Percentiles rank a stretch among this genome's conserved stretches.
Conservation (phyloP, 1,284 basidiomycete species). For the Phylloboletellus chloephorus region DNA sequence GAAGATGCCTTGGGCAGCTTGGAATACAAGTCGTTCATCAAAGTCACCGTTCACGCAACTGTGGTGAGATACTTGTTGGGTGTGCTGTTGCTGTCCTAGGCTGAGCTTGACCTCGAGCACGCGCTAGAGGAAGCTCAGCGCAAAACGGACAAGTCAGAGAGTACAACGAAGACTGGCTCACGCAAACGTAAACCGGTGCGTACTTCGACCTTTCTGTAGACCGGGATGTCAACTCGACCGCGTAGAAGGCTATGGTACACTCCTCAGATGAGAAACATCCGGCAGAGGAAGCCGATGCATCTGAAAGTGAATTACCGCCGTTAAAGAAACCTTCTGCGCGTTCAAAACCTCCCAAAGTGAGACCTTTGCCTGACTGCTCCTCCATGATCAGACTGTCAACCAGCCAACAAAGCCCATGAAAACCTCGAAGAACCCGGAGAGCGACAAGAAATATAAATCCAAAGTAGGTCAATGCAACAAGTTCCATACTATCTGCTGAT, state of each 20-base stretch:
- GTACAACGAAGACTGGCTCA: neutral
- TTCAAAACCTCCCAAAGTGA: slow-evolving; percentile 14
- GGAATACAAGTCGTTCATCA: slow-evolving; percentile 43
- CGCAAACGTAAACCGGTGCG: slow-evolving; percentile 17
- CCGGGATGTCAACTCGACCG: neutral
- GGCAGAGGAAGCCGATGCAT: slow-evolving; percentile 3
- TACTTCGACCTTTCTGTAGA: neutral
- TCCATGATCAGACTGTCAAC: slow-evolving; percentile 1
- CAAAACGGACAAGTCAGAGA: slow-evolving; percentile 1
- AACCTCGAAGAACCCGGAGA: slow-evolving; percentile 18
- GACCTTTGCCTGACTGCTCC: neutral
- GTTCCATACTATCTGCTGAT: neutral
- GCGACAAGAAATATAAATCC: slow-evolving; percentile 20
- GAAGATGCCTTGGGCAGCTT: slow-evolving; percentile 37
- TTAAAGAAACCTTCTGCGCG: slow-evolving; percentile 13
- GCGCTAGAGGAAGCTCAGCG: slow-evolving; percentile 2
- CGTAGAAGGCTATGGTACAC: slow-evolving; percentile 3
- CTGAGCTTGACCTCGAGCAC: slow-evolving; percentile 3
- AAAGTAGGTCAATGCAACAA: slow-evolving; percentile 13
- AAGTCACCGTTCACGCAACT: slow-evolving; percentile 36
- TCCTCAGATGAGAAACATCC: neutral
- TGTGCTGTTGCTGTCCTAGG: neutral
- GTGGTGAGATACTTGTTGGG: slow-evolving; percentile 30
- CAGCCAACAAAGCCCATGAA: slow-evolving; percentile 11
- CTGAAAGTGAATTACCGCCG: slow-evolving; percentile 1